Evolutionary conservation across 2,329 filamentous ascomycete species (phyloP), one percentile per base, ranked within the genome.

Genomic region (Basipetospora chlamydospora): DNA sequence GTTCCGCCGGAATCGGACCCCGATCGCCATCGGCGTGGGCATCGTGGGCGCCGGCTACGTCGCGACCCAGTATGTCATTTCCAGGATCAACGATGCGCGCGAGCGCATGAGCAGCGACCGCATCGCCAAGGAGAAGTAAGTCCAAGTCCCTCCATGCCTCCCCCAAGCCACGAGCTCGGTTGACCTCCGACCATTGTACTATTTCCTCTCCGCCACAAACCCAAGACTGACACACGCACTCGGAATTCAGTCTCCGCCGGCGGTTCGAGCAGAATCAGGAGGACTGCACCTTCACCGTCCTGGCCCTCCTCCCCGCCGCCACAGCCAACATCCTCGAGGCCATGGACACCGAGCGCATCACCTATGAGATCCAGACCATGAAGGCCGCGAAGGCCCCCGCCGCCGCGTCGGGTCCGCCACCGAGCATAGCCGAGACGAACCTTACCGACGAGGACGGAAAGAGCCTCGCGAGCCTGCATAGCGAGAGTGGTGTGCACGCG

Each of bases 241-340:
- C n/a, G n/a, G n/a, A n/a, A n/a, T n/a, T n/a, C n/a, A 96, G 88
- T 58, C 73, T 98, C 42, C 86, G 87, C 35, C 81, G 90, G 41
- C 82, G 90, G 52, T 98, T 98, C 61, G 85, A 96, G 57, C 90
- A 98, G 60, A 98, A 98, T 58, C 90, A 98, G 56, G 88, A 94
- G 55, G 90, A 98, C 59, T 98, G 90, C 61, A 95, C 88, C 33
- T 95, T 92, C 55, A 98, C 90, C 26, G 86, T 96, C 30, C 77
- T 96, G n/a, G 90, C 88, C 21, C 75, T 98, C 38, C 70, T 98
- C 8, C 90, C 90, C 4, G 93, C 88, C 23, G 83, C 86, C 6
- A 87, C 87, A 17, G 77, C 90, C 46, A 88, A 92, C 53, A 80
- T 98, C 48, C 66, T 95, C 49, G 77, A 84, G 46, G 77, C 80